These are phyloP conservation scores for Hericium coralloides DNA, from an alignment of 768 basidiomycete genomes.

Conservation along the genomic window DNA sequence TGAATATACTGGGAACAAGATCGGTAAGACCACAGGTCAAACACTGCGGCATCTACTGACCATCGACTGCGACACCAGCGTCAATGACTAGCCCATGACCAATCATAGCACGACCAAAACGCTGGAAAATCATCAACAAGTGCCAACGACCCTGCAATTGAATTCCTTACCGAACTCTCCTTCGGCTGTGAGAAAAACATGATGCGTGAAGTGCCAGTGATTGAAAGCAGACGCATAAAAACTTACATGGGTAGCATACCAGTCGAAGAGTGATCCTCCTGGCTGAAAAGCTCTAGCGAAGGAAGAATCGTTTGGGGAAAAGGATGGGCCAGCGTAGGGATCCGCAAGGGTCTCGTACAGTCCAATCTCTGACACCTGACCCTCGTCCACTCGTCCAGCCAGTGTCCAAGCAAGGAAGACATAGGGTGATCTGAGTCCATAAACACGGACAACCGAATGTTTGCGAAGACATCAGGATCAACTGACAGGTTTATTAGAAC, in stretches of 20 bases:
- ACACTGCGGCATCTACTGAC: not conserved
- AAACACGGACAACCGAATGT: conserved; percentile 31
- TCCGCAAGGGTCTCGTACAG: conserved; percentile 30
- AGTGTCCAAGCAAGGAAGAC: conserved; percentile 16
- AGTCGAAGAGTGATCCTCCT: not conserved
- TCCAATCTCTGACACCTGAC: conserved; percentile 9
- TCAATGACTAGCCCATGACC: not conserved
- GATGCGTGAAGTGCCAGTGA: too few species aligned
- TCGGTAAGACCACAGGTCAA: too few species aligned
- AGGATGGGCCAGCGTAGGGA: conserved; percentile 18
- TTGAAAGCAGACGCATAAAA: too few species aligned
- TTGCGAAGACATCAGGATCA: conserved; percentile 28
- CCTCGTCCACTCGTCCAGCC: conserved; percentile 13
- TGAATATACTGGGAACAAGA: conserved; percentile 16
- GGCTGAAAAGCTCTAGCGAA: conserved; percentile 2
- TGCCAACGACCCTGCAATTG: too few species aligned
- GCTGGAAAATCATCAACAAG: not conserved
- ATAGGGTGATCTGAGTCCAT: conserved; percentile 26
- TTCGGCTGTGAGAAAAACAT: not conserved
- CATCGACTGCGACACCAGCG: not conserved
- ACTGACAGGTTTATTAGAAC: conserved; percentile 16
- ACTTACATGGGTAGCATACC: conserved; percentile 1
- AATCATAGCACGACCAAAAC: not conserved
- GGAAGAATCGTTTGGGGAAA: conserved; percentile 2
- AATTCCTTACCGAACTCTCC: not conserved